These are phyloP conservation scores for Tremellales sp. DNA, from an alignment of 1,284 basidiomycete genomes.

Conservation along the genomic window DNA sequence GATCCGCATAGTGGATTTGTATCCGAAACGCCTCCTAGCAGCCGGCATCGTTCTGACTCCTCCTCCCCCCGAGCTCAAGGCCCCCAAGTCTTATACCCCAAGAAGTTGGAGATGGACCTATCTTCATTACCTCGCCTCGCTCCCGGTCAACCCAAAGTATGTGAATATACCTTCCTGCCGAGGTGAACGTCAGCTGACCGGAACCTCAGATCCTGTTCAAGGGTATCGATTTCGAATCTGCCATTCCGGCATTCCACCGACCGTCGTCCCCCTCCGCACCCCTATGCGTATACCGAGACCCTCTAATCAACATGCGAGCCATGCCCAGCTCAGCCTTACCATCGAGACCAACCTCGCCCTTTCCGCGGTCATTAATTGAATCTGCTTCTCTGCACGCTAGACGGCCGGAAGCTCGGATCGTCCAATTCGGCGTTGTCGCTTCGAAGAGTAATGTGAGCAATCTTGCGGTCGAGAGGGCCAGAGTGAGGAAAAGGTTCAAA, in stretches of 20 bases:
- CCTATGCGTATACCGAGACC: not conserved
- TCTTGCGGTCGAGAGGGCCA: conserved; percentile 20
- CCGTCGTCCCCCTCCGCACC: not conserved
- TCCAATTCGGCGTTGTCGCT: conserved; percentile 5
- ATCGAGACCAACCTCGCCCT: not conserved
- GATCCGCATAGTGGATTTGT: no score
- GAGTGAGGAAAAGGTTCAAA: conserved; percentile 9
- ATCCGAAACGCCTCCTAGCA: no score
- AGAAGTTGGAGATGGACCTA: no score
- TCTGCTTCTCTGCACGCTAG: not conserved
- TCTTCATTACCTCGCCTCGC: no score
- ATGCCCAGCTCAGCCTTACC: not conserved
- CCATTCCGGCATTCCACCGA: not conserved
- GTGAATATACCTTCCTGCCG: no score
- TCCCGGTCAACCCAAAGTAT: no score
- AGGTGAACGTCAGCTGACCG: no score
- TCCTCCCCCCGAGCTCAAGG: no score
- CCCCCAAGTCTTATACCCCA: no score
- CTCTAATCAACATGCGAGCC: not conserved
- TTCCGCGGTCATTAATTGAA: not conserved
- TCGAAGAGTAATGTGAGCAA: conserved; percentile 12
- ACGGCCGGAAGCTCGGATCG: not conserved
- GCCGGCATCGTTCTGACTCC: no score
- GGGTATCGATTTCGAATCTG: not conserved
- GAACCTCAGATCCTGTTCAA: no score